Base-by-base conservation (phyloP, 768 basidiomycete species). In the Boletellus emodensis region DNA sequence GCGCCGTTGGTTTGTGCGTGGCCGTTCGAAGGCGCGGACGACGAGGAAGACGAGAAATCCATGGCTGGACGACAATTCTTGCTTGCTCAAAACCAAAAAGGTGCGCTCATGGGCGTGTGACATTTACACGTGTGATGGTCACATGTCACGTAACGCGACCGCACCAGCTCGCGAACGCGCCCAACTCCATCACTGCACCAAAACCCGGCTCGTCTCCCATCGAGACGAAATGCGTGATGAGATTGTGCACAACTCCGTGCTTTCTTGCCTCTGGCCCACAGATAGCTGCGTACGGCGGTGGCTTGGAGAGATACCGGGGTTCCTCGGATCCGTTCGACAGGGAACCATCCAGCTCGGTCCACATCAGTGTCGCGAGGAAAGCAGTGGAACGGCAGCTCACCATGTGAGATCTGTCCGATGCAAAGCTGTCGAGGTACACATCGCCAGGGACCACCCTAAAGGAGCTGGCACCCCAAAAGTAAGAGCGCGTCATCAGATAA, bases 321-420 rank as follows among this genome's bases (percentile, higher is more conserved):
- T 40, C 49, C 43, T 55, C 54, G 42, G 60, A 43, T 15, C 33
- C 26, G 47, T 43, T 52, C 9, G 38, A 34, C 36, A 28, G 14
- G 32, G 42, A 39, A 38, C 50, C 26, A 51, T 53, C 49, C 14
- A 47, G 36, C 52, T 53, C 49, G 37, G 30, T 28, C 38, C 30
- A 12, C 26, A 37, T 30, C 10, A 48, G 40, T 36, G 44, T 36
- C 32, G 46, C 53, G 39, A 46, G 59, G 45, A 54, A 50, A 39
- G 47, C 43, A 46, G 35, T 51, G 39, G 24, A 7, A 26, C 24
- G 48, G 52, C 41, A 37, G 41, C 56, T 61, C 55, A 84, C 84
- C 85, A 89, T 88, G 65, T 88, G 86, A 47, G 85, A 84, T 60
- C 86, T 73, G 64, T 89, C 84, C 17, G 85, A 87, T 10, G 85